Conservation (phyloP, 2,329 filamentous ascomycete genomes). For the Phaeosphaeria sp. region DNA sequence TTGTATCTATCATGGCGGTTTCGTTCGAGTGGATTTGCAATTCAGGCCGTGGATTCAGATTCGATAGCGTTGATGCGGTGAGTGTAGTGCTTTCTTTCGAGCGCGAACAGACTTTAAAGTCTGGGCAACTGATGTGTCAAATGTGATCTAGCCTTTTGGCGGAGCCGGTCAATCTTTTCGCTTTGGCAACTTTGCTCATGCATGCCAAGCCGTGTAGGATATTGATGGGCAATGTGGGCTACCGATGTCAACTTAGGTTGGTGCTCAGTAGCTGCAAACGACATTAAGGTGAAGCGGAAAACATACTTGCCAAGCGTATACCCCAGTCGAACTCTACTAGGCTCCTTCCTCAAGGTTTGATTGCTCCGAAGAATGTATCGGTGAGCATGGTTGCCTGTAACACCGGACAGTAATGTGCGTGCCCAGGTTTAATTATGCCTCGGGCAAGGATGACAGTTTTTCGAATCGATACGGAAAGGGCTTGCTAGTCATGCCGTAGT, state of each 20-base stretch:
- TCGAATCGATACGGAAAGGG: no score
- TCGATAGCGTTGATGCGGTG: no score
- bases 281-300: not conserved
- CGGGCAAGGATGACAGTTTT: no score
- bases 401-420: no score
- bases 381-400: no score
- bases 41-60: not conserved
- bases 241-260: not conserved
- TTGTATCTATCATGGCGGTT: not conserved
- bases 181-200: not conserved
- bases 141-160: not conserved
- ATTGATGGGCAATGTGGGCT: not conserved
- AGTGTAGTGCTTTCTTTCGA: not conserved
- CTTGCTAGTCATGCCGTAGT: no score
- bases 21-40: not conserved
- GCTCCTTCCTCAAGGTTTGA: no score
- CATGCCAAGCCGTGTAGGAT: not conserved
- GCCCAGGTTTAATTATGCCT: no score
- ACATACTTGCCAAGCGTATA: not conserved
- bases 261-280: not conserved
- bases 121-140: not conserved
- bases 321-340: no score
- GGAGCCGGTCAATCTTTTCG: not conserved
- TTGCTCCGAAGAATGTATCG: no score
- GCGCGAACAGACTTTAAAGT: not conserved